These are phyloP conservation scores for Rosa multiflora DNA, from an alignment of 306 rosid species.

Conservation along the genomic window DNA sequence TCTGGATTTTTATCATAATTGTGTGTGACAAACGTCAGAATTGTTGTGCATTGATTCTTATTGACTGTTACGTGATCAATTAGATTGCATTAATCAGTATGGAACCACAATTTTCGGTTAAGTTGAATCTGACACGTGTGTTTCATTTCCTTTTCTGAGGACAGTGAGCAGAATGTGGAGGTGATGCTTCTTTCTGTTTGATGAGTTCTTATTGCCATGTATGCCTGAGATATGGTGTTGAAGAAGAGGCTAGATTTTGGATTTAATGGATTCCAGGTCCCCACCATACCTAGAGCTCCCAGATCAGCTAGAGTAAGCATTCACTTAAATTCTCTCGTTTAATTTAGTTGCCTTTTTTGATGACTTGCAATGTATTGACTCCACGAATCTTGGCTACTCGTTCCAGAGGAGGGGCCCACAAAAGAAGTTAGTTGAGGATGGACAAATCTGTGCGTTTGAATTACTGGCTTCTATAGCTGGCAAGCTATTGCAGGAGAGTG, in stretches of 20 bases:
- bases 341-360: background rate
- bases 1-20: conserved; percentile 8
- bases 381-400: conserved; percentile 32
- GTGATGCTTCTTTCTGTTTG: conserved; percentile 42
- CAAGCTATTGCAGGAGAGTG: conserved; percentile 79
- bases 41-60: background rate
- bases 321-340: conserved; percentile 9
- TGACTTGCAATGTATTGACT: conserved; percentile 29
- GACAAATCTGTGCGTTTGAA: conserved; percentile 69
- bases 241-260: conserved; percentile 67
- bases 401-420: conserved; percentile 61
- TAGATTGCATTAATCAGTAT: conserved; percentile 5
- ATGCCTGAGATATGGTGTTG: conserved; percentile 77
- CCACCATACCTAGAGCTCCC: conserved; percentile 71
- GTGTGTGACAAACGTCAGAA: conserved; percentile 10
- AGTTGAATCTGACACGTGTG: background rate
- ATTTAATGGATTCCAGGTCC: conserved; percentile 63
- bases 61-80: conserved; percentile 15
- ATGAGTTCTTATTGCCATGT: conserved; percentile 41
- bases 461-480: conserved; percentile 90
- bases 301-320: conserved; percentile 84
- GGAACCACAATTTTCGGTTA: background rate
- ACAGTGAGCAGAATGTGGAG: conserved; percentile 43
- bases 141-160: conserved; percentile 20
- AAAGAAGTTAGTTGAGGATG: conserved; percentile 50